phyloP scores from a whole-genome alignment of 2,329 filamentous ascomycete species.

The Thelonectria rubi region DNA sequence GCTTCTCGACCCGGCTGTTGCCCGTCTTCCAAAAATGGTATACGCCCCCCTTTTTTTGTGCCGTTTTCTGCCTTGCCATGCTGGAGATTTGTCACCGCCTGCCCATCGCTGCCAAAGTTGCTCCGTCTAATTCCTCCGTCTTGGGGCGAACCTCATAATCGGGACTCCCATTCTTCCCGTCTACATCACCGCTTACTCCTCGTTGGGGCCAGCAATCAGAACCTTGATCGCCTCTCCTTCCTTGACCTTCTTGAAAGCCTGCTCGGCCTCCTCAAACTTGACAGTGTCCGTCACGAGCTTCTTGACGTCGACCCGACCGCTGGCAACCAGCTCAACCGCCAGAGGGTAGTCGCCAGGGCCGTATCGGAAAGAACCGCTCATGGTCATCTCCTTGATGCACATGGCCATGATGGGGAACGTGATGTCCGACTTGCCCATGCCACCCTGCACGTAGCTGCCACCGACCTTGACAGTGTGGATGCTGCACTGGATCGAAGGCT shows the following conservation, averaged over 20 bases:
- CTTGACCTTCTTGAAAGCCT: slow-evolving; percentile 88
- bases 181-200: slow-evolving; percentile 51
- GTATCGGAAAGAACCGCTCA: slow-evolving; percentile 91
- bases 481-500: slow-evolving; percentile 78
- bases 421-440: slow-evolving; percentile 90
- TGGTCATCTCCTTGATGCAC: slow-evolving; percentile 87
- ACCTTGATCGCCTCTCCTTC: slow-evolving; percentile 80
- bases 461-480: slow-evolving; percentile 76
- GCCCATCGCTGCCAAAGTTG: not conserved
- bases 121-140: slow-evolving; percentile 1
- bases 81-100: slow-evolving; percentile 15
- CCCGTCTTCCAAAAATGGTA: not conserved
- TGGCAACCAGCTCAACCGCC: slow-evolving; percentile 78
- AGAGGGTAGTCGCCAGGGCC: slow-evolving; percentile 86
- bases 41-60: slow-evolving; percentile 4
- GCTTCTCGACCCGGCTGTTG: not conserved
- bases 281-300: slow-evolving; percentile 81
- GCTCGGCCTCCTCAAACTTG: slow-evolving; percentile 81
- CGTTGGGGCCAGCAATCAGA: slow-evolving; percentile 72
- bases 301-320: slow-evolving; percentile 81
- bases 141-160: slow-evolving; percentile 7
- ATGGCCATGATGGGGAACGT: slow-evolving; percentile 91
- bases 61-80: slow-evolving; percentile 6
- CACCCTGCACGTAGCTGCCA: slow-evolving; percentile 83
- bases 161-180: slow-evolving; percentile 4